A percentile compares a stretch with the other conserved stretches of the same genome.
Evolutionary conservation across 768 basidiomycete genomes (phyloP).

Genomic region (Lactarius sp.): DNA sequence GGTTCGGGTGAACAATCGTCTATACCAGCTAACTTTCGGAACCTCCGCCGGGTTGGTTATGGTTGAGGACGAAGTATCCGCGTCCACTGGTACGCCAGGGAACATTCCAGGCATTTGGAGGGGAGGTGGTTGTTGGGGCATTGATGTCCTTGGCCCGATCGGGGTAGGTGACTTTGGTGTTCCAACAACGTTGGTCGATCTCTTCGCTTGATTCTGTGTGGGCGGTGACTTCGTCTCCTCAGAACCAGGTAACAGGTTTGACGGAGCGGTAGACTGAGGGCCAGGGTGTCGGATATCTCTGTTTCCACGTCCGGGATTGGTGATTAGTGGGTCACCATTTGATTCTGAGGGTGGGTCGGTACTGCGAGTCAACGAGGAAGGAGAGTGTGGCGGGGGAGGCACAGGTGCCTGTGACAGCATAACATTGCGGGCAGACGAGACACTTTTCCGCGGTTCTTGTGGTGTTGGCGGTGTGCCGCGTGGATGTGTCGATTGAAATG

Average conservation of each 20-base stretch:
- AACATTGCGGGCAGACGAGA: neutral
- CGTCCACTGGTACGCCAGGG: neutral
- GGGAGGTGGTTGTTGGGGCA: no score
- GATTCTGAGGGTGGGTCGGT: neutral
- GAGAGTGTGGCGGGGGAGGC: neutral
- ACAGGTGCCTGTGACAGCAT: neutral
- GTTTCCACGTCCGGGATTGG: neutral
- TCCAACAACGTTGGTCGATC: neutral
- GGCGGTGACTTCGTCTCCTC: neutral
- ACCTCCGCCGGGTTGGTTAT: neutral
- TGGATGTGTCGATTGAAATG: neutral
- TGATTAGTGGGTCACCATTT: neutral
- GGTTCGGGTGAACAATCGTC: neutral
- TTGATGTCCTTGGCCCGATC: no score
- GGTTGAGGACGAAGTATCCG: slow-evolving; percentile 1
- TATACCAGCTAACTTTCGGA: neutral
- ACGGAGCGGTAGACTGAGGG: neutral
- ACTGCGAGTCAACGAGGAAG: neutral
- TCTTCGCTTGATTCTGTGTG: neutral
- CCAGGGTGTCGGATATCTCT: neutral
- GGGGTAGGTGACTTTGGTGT: neutral
- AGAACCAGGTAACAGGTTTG: neutral
- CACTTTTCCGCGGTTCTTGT: neutral
- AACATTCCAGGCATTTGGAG: neutral
- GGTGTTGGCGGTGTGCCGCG: neutral